Evolutionary conservation across 2,329 filamentous ascomycete species (phyloP).

Genomic region (Monosporascus sp.): DNA sequence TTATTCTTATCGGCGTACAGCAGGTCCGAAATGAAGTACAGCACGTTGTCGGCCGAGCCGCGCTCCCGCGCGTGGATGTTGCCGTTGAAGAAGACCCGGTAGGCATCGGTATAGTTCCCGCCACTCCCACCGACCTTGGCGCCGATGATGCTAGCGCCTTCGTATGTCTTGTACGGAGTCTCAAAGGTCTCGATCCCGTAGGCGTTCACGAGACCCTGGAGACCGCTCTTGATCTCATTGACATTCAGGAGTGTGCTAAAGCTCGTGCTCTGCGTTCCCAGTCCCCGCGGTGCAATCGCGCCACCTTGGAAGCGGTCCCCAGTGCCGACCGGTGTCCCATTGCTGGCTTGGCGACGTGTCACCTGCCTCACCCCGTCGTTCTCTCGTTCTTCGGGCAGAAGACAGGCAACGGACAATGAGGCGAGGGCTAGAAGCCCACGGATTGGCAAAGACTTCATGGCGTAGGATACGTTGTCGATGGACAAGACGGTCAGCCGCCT

Average conservation of each 20-base stretch:
- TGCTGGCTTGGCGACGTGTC: constrained; percentile 8
- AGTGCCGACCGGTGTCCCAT: constrained; percentile 33
- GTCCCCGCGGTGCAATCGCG: constrained; percentile 30
- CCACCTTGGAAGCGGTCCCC: constrained; percentile 40
- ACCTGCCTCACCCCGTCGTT: constrained; percentile 10
- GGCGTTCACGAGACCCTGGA: constrained; percentile 35
- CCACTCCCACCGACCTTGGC: constrained; percentile 12
- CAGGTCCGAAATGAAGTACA: constrained; percentile 55
- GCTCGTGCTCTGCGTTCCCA: constrained; percentile 31
- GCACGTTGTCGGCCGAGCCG: constrained; percentile 49
- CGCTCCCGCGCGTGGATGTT: constrained; percentile 55
- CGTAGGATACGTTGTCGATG: background rate
- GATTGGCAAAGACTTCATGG: background rate
- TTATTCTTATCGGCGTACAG: constrained; percentile 46
- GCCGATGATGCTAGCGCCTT: constrained; percentile 35
- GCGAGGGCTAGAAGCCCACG: background rate
- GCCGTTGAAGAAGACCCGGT: constrained; percentile 48
- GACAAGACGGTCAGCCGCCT: background rate
- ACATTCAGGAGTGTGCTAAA: constrained; percentile 41
- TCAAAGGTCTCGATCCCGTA: constrained; percentile 37
- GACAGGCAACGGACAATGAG: constrained; percentile 20
- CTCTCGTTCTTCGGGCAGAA: constrained; percentile 33
- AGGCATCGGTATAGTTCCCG: constrained; percentile 34
- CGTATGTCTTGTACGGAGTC: constrained; percentile 39
- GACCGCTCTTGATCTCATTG: constrained; percentile 38